Conservation (phyloP, 2,329 filamentous ascomycete genomes). For the Cryphonectria parasitica region DNA sequence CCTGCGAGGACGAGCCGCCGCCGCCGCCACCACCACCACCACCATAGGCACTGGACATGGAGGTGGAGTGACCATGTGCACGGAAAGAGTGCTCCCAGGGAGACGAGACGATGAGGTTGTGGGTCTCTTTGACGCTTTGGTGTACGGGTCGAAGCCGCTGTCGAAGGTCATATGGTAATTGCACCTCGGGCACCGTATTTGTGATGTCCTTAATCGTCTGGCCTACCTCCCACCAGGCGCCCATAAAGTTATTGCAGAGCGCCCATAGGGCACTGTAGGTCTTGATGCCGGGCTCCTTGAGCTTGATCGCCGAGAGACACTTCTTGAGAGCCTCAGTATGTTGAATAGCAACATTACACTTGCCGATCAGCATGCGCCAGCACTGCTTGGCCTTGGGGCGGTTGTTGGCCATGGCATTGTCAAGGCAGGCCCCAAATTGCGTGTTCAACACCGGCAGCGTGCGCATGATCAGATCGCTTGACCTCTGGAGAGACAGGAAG, state of each 20-base stretch:
- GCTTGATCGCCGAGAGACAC: constrained; percentile 76
- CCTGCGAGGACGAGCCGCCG: constrained; percentile 30
- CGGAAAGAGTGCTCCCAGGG: constrained; percentile 55
- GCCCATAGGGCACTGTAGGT: constrained; percentile 66
- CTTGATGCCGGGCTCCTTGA: constrained; percentile 80
- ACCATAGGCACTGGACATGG: constrained; percentile 37
- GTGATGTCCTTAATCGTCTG: constrained; percentile 56
- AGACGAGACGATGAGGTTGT: constrained; percentile 67
- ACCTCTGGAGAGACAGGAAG: constrained; percentile 73
- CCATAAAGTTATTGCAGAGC: constrained; percentile 75
- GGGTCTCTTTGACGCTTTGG: constrained; percentile 79
- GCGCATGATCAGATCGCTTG: constrained; percentile 73
- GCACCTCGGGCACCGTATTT: constrained; percentile 50
- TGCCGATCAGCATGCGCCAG: constrained; percentile 73
- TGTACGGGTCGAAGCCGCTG: constrained; percentile 79
- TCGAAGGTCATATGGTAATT: constrained; percentile 69
- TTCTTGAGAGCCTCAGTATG: constrained; percentile 74
- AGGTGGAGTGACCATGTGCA: constrained; percentile 41
- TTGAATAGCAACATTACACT: constrained; percentile 71
- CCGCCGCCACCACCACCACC: constrained; percentile 27
- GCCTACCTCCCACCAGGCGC: constrained; percentile 70
- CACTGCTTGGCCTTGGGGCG: constrained; percentile 62
- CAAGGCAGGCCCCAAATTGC: constrained; percentile 67
- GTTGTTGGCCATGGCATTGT: constrained; percentile 64
- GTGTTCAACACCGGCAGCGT: constrained; percentile 71